Evolutionary conservation across 2,329 filamentous ascomycete genomes (phyloP), one percentile per base, ranked within the genome.

Genomic region (Penicillium hordei): DNA sequence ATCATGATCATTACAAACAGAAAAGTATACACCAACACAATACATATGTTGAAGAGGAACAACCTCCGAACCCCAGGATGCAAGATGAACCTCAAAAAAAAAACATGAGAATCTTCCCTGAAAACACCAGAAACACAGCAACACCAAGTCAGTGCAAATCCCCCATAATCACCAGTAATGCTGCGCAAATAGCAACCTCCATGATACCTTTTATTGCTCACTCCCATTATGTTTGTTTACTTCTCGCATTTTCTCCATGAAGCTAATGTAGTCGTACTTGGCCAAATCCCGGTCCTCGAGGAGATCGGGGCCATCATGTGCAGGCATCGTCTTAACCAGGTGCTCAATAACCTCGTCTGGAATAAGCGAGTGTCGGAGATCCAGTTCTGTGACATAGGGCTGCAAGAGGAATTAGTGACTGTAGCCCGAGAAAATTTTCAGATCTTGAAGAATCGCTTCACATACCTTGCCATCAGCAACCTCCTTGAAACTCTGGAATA

Each of bases 331-430:
- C 69, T 90, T 84, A 52, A 94, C 82, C 48, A 99, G 82, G 75
- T 96, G 90, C 61, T 97, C 93, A 70, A 99, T 97, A 63, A 99
- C 89, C 71, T 97, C 93, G 71, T 99, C 94, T 0, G 94, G 94
- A 38, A 99, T 95, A 39, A 99, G 84, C 42, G 89, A 94, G 76
- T 99, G 94, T 59, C 93, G 86, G 57, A 99, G 84, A 74, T 99
- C 94, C 80, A 99, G 89, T 78, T 99, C 94, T 5, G 94, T 99
- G 40, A 99, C 94, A 74, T 99, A 99, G 12, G 93, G 93, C 82
- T 86, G 58, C 40, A 51, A 23, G 46, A 52, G 57, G 40, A 57
- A 58, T 63, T 19, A 64, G 48, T 46, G 36, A 8, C 7, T 12
- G 23, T 31, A n/a, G 17, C 27, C 31, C 6, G 10, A 25, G 12